Percentiles rank a stretch among this genome's conserved stretches.
These are phyloP conservation scores for Allantophomopsis cytisporea DNA, from an alignment of 2,329 filamentous ascomycete genomes.

Conservation along the genomic window DNA sequence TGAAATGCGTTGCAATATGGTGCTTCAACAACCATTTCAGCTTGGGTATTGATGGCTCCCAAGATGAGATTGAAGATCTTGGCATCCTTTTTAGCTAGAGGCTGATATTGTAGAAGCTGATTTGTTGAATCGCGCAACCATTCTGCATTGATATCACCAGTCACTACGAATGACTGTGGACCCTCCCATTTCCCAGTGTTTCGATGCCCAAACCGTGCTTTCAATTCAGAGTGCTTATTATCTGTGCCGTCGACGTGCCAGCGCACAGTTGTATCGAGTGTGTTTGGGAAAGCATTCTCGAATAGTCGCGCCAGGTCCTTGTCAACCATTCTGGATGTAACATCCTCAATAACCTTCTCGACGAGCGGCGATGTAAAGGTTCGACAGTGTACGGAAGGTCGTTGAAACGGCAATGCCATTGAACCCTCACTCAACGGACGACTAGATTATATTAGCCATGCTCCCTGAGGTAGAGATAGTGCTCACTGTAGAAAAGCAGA, in stretches of 20 bases:
- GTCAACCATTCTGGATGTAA: constrained; percentile 69
- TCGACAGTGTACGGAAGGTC: constrained; percentile 68
- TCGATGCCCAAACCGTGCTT: constrained; percentile 19
- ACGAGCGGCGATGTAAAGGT: constrained; percentile 82
- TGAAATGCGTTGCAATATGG: constrained; percentile 99
- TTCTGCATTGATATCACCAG: constrained; percentile 83
- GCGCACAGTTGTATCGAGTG: constrained; percentile 55
- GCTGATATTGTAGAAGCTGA: constrained; percentile 82
- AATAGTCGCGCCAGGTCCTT: constrained; percentile 85
- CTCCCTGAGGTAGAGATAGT: neutral
- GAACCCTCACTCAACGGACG: constrained; percentile 69
- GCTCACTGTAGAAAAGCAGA: constrained; percentile 6
- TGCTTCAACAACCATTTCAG: constrained; percentile 85
- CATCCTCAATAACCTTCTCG: constrained; percentile 73
- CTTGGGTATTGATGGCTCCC: constrained; percentile 91
- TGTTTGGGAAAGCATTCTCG: constrained; percentile 85
- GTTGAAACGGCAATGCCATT: constrained; percentile 70
- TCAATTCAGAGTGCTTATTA: constrained; percentile 22
- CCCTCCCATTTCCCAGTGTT: constrained; percentile 64
- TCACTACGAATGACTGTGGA: constrained; percentile 84
- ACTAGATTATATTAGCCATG: constrained; percentile 28
- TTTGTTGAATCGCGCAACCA: constrained; percentile 91
- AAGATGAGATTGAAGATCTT: constrained; percentile 68
- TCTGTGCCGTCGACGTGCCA: constrained; percentile 49
- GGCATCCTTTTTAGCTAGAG: constrained; percentile 68